Evolutionary conservation across 2,329 filamentous ascomycete species (phyloP).

Genomic region (Pseudogymnoascus sp.): DNA sequence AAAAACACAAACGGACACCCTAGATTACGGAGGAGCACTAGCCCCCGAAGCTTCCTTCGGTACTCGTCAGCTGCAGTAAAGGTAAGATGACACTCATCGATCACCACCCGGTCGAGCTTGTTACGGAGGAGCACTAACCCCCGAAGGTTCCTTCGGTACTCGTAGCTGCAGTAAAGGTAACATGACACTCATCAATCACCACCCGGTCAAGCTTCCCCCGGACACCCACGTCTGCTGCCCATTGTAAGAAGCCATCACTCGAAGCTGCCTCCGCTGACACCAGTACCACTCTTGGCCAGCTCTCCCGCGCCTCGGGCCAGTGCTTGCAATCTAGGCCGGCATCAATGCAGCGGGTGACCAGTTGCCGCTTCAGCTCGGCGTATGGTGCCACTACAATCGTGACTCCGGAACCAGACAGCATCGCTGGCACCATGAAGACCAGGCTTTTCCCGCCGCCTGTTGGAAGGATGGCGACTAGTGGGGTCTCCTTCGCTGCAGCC

Average conservation of each 20-base stretch:
- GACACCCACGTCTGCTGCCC: neutral
- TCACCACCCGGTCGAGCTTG: slow-evolving; percentile 9
- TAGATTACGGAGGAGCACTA: neutral
- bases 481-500: too few relatives aligned
- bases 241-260: neutral
- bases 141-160: slow-evolving; percentile 2
- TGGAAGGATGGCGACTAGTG: too few relatives aligned
- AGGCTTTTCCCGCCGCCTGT: too few relatives aligned
- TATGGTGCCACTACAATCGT: too few relatives aligned
- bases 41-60: neutral
- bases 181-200: slow-evolving; percentile 13
- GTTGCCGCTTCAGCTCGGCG: too few relatives aligned
- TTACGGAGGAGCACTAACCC: neutral
- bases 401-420: too few relatives aligned
- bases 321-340: slow-evolving; percentile 5
- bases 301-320: neutral
- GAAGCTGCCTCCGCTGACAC: slow-evolving; percentile 6
- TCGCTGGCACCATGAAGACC: too few relatives aligned
- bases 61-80: slow-evolving; percentile 12
- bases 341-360: too few relatives aligned
- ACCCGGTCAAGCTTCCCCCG: neutral
- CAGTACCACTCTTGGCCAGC: neutral
- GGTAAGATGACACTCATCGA: slow-evolving; percentile 14
- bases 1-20: slow-evolving; percentile 8
- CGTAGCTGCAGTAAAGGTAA: slow-evolving; percentile 9